Base-by-base conservation (phyloP, 768 basidiomycete species). In the Boletus eberwhitei region DNA sequence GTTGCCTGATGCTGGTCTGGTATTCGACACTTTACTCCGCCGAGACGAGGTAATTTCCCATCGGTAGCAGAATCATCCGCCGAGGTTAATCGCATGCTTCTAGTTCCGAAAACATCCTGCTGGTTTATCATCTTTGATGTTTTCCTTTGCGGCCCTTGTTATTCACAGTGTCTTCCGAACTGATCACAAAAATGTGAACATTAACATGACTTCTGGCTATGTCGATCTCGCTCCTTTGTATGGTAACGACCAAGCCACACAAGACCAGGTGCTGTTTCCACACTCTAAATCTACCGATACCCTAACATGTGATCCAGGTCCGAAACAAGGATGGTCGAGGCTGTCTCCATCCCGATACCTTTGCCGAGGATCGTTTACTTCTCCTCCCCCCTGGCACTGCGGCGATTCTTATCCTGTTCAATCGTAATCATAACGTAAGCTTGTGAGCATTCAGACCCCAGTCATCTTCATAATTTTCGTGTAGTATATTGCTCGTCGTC, bases 151-250 rank as follows among this genome's bases (percentile, higher is more conserved):
- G 8, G 84, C 90, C 2, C 78, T 92, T 13, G 88, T 93, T 38
- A 90, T 92, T 47, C 90, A 92, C 64, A 90, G 88, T 43, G 84
- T 91, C 50, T 95, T 95, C 81, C 88, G 89, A 40, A 93, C 92
- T 0, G 82, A 83, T 12, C 87, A 88, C 67, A 69, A 63, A 11
- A 75, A 88, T 46, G 75, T 77, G 16, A 79, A 78, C 62, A 84
- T 90, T 61, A 95, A 95, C 70, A 81, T 91, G 66, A 93, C 93
- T 2, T 89, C 88, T 0, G 87, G 88, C 13, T 95, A 95, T 63
- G 84, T 93, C 48, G 93, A 95, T 64, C 79, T 95, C 2, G 82
- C 85, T 3, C 89, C 90, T 3, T 72, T 95, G 26, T 95, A 95
- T 63, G 93, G 93, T 0, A 81, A 87, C 54, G 81, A 83, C 59